phyloP scores from a whole-genome alignment of 2,329 filamentous ascomycete genomes.

The Diaporthe humulicola region DNA sequence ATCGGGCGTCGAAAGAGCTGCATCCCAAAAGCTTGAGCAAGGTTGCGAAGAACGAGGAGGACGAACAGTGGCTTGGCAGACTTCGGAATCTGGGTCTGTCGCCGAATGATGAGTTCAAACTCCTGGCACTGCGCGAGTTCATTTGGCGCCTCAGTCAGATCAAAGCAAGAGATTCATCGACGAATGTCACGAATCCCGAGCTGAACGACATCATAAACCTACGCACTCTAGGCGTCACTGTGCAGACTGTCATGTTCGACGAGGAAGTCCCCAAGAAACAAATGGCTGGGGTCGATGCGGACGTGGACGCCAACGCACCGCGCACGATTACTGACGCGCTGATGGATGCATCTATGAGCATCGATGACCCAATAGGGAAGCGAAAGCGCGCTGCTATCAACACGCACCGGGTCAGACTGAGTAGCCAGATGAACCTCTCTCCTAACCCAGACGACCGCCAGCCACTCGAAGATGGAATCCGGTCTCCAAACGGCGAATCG shows the following conservation, averaged over 20 bases:
- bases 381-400: constrained; percentile 66
- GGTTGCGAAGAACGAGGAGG: constrained; percentile 86
- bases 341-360: constrained; percentile 90
- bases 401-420: constrained; percentile 61
- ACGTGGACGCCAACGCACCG: constrained; percentile 59
- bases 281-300: constrained; percentile 48
- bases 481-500: constrained; percentile 43
- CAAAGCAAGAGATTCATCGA: constrained; percentile 67
- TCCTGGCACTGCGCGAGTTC: constrained; percentile 88
- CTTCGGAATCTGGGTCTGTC: constrained; percentile 86
- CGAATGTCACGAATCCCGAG: constrained; percentile 52
- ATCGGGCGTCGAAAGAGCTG: constrained; percentile 69
- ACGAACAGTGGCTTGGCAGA: constrained; percentile 91
- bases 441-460: constrained; percentile 54
- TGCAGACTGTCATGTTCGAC: constrained; percentile 94
- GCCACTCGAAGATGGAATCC: constrained; percentile 45
- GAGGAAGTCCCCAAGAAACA: constrained; percentile 71
- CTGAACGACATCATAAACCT: constrained; percentile 81
- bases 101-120: constrained; percentile 88
- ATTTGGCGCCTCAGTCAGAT: constrained; percentile 88
- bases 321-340: constrained; percentile 93
- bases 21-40: constrained; percentile 71
- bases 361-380: constrained; percentile 75
- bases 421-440: constrained; percentile 52
- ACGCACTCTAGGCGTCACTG: constrained; percentile 80